phyloP scores from a whole-genome alignment of 2,329 filamentous ascomycete species.

The Diaporthe australafricana region DNA sequence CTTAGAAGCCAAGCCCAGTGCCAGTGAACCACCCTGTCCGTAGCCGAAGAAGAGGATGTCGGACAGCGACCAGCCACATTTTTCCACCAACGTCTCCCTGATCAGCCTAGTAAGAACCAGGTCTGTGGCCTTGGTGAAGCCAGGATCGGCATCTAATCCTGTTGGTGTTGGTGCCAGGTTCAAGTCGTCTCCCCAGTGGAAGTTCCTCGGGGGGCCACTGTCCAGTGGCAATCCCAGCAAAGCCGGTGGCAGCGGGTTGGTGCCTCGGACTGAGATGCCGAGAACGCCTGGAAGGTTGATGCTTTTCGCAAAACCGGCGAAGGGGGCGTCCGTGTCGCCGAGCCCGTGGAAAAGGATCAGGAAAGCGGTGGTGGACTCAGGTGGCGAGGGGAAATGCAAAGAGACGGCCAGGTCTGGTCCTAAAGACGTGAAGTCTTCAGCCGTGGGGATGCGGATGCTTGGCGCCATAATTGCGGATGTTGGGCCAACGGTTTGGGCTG shows the following conservation, averaged over 20 bases:
- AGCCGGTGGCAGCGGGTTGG: slow-evolving; percentile 75
- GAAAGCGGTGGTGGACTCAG: slow-evolving; percentile 77
- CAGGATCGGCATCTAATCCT: slow-evolving; percentile 70
- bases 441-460: slow-evolving; percentile 58
- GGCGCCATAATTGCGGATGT: slow-evolving; percentile 51
- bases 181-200: slow-evolving; percentile 78
- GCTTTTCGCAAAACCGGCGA: slow-evolving; percentile 75
- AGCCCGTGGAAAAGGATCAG: slow-evolving; percentile 87
- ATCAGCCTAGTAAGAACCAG: slow-evolving; percentile 65
- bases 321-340: slow-evolving; percentile 78
- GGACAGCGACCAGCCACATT: slow-evolving; percentile 68
- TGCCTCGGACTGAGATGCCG: slow-evolving; percentile 79
- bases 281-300: slow-evolving; percentile 82
- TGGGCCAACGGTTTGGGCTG: neutral
- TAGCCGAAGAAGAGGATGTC: slow-evolving; percentile 76
- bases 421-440: slow-evolving; percentile 61
- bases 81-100: slow-evolving; percentile 59
- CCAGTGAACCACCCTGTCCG: slow-evolving; percentile 75
- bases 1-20: slow-evolving; percentile 65
- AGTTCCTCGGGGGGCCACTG: slow-evolving; percentile 49
- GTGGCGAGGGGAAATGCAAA: slow-evolving; percentile 62
- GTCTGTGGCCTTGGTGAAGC: slow-evolving; percentile 62
- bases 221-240: slow-evolving; percentile 61
- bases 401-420: slow-evolving; percentile 55
- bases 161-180: slow-evolving; percentile 62